Evolutionary conservation across 176 grass and related monocot genomes (phyloP).

Genomic region (Rhynchospora tenuis): DNA sequence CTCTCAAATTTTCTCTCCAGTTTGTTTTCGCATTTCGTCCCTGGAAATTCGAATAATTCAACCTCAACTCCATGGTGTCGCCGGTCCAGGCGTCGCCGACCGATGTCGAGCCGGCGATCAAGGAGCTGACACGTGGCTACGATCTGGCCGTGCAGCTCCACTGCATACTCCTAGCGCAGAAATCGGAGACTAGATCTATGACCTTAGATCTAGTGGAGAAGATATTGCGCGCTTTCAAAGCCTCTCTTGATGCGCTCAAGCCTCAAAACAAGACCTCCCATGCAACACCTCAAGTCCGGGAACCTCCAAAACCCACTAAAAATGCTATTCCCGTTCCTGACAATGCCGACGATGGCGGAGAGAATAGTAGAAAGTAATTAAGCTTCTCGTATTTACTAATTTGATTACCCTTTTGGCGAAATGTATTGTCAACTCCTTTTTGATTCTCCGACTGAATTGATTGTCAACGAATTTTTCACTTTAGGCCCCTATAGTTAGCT

Average conservation of each 20-base stretch:
- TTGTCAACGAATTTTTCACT: not conserved
- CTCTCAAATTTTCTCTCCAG: not conserved
- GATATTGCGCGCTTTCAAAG: conserved; percentile 12
- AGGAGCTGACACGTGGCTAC: conserved; percentile 13
- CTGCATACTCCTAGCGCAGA: conserved; percentile 22
- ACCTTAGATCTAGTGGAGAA: conserved; percentile 1
- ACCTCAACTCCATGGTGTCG: conserved; percentile 7
- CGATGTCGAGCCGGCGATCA: conserved; percentile 9
- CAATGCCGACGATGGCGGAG: not conserved
- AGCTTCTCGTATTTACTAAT: not conserved
- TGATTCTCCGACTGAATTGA: not conserved
- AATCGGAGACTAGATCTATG: not conserved
- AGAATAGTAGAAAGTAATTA: conserved; percentile 14
- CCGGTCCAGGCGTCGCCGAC: not conserved
- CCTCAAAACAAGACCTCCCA: not conserved
- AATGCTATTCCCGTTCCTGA: not conserved
- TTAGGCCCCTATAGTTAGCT: not conserved
- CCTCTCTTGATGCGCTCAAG: conserved; percentile 7
- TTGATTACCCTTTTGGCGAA: not conserved
- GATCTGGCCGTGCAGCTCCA: conserved; percentile 10
- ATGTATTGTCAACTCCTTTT: not conserved
- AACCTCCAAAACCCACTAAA: not conserved
- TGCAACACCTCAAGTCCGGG: not conserved
- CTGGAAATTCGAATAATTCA: not conserved
- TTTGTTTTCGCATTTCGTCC: not conserved